Evolutionary conservation across 2,329 filamentous ascomycete species (phyloP).

Genomic region (Talaromyces rugulosus): DNA sequence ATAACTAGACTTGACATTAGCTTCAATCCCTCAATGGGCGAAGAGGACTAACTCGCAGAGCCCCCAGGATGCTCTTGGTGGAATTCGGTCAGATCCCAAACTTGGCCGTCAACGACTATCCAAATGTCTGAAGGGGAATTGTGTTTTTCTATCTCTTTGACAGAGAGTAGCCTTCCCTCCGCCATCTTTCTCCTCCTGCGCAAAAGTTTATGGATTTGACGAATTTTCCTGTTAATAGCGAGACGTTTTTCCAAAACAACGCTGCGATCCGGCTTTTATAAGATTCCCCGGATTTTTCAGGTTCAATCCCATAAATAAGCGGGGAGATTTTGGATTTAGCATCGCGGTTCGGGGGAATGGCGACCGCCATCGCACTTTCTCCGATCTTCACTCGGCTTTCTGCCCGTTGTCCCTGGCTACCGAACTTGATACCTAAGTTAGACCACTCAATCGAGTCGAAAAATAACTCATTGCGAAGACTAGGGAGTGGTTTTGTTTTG

Average conservation of each 20-base stretch:
- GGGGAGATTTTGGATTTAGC: background rate
- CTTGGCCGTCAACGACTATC: conserved; percentile 64
- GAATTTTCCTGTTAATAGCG: background rate
- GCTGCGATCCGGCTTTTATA: background rate
- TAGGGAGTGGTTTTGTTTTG: background rate
- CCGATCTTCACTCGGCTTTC: conserved; percentile 3
- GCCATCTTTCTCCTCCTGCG: conserved; percentile 20
- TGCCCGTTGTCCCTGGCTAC: background rate
- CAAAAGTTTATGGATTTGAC: background rate
- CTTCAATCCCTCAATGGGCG: background rate
- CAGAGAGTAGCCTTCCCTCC: conserved; percentile 32
- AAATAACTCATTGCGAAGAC: background rate
- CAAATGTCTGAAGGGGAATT: conserved; percentile 53
- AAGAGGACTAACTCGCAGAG: conserved; percentile 42
- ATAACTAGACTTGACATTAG: conserved; percentile 31
- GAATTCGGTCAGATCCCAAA: conserved; percentile 66
- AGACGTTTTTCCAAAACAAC: background rate
- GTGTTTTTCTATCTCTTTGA: conserved; percentile 47
- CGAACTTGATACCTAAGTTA: background rate
- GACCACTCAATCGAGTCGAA: background rate
- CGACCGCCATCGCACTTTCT: conserved; percentile 8
- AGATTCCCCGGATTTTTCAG: background rate
- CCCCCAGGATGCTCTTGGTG: conserved; percentile 61
- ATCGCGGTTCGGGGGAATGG: background rate
- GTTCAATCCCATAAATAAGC: background rate